These are phyloP conservation scores for Cryptosporidium sp. DNA, from an alignment of 169 alveolate genomes.

Conservation along the genomic window DNA sequence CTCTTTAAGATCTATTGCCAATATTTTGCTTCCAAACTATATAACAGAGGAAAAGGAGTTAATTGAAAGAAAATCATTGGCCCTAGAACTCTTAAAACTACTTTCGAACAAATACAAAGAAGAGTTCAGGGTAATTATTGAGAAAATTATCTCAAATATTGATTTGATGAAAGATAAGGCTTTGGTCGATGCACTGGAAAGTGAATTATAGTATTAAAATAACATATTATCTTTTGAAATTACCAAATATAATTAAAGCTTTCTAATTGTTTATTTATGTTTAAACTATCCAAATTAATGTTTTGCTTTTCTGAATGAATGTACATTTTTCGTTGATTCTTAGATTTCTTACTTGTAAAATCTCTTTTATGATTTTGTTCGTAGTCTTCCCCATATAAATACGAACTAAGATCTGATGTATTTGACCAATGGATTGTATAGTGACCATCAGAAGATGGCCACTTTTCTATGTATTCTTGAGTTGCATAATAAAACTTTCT, in stretches of 20 bases:
- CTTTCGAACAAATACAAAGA: slow-evolving; percentile 13
- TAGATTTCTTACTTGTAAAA: neutral
- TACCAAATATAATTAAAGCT: slow-evolving; percentile 56
- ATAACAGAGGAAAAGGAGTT: neutral
- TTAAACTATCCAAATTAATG: neutral
- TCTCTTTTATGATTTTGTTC: slow-evolving; percentile 15
- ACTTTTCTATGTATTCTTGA: slow-evolving; percentile 30
- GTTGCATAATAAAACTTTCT: slow-evolving; percentile 54
- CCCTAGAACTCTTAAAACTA: slow-evolving; percentile 12
- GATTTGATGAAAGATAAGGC: slow-evolving; percentile 38
- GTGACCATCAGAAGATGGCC: slow-evolving; percentile 68
- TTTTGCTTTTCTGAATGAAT: slow-evolving; percentile 17
- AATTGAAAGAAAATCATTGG: slow-evolving; percentile 16
- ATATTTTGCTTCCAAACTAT: slow-evolving; percentile 10
- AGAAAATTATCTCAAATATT: slow-evolving; percentile 5
- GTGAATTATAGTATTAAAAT: neutral
- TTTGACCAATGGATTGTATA: slow-evolving; percentile 68
- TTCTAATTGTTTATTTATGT: slow-evolving; percentile 14
- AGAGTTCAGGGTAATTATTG: slow-evolving; percentile 12
- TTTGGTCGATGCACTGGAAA: slow-evolving; percentile 46
- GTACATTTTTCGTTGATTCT: neutral
- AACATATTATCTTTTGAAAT: neutral
- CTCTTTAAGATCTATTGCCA: slow-evolving; percentile 6
- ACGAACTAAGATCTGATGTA: slow-evolving; percentile 38
- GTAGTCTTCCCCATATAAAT: slow-evolving; percentile 35